Evolutionary conservation across 805 yeast species (phyloP).

Genomic region (Torulaspora gathmanii): DNA sequence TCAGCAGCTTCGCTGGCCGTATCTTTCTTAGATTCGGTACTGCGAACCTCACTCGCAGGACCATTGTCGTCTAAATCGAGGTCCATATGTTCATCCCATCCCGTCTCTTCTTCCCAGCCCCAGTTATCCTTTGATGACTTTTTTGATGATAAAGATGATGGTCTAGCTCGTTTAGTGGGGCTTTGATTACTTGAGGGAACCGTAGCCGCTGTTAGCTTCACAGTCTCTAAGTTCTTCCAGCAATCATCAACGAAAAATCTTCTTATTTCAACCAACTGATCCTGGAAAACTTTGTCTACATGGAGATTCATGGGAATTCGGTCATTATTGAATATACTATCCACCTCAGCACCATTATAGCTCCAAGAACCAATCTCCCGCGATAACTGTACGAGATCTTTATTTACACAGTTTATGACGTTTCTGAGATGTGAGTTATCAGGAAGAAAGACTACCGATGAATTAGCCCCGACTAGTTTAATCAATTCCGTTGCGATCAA

Average conservation of each 20-base stretch:
- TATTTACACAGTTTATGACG: constrained; percentile 11
- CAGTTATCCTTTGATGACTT: constrained; percentile 8
- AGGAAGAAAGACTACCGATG: constrained; percentile 17
- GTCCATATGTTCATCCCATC: constrained; percentile 26
- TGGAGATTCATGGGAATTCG: constrained; percentile 23
- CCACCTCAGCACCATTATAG: constrained; percentile 18
- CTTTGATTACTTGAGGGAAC: not conserved
- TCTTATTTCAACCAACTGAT: constrained; percentile 17
- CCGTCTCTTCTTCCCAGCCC: constrained; percentile 19
- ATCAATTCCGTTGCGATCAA: constrained; percentile 23
- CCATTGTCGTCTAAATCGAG: constrained; percentile 17
- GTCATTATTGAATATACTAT: constrained; percentile 20
- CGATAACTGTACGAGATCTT: constrained; percentile 14
- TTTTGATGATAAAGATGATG: constrained; percentile 1
- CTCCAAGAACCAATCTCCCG: constrained; percentile 11
- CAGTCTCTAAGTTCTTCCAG: constrained; percentile 9
- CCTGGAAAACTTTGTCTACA: constrained; percentile 26
- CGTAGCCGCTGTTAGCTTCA: not conserved
- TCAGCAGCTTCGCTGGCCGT: constrained; percentile 9
- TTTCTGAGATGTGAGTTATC: constrained; percentile 11
- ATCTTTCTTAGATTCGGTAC: constrained; percentile 3
- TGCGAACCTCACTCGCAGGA: not conserved
- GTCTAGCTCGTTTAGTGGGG: not conserved
- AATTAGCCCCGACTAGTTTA: constrained; percentile 24
- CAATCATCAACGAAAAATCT: constrained; percentile 12